A percentile compares a stretch with the other conserved stretches of the same genome.
Evolutionary conservation across 2,329 filamentous ascomycete genomes (phyloP).

Genomic region (Hymenoscyphus salicellus): DNA sequence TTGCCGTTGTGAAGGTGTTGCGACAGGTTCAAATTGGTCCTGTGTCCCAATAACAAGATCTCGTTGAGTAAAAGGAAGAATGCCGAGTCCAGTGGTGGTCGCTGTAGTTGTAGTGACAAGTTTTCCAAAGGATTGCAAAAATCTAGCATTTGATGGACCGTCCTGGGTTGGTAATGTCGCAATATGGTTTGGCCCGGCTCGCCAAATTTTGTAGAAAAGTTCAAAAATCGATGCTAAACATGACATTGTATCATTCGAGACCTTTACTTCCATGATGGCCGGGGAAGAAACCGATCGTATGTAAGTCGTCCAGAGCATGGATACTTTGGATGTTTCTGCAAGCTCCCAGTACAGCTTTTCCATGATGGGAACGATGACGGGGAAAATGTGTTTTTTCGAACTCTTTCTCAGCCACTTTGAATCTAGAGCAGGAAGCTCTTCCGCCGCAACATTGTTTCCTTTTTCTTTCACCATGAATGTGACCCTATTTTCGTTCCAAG

Average conservation of each 20-base stretch:
- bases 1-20: slow-evolving; percentile 61
- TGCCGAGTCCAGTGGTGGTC: slow-evolving; percentile 52
- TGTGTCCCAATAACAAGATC: slow-evolving; percentile 49
- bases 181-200: slow-evolving; percentile 42
- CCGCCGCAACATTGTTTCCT: slow-evolving; percentile 41
- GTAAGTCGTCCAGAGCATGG: slow-evolving; percentile 59
- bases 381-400: slow-evolving; percentile 58
- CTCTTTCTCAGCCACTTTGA: slow-evolving; percentile 83
- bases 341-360: slow-evolving; percentile 61
- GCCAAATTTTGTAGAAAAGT: slow-evolving; percentile 69
- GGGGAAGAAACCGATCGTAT: slow-evolving; percentile 63
- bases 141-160: slow-evolving; percentile 39
- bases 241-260: slow-evolving; percentile 76
- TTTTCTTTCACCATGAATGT: slow-evolving; percentile 49
- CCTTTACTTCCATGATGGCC: slow-evolving; percentile 82
- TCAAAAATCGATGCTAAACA: slow-evolving; percentile 72
- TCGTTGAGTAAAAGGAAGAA: slow-evolving; percentile 62
- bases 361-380: slow-evolving; percentile 57
- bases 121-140: slow-evolving; percentile 53
- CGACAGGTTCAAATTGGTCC: slow-evolving; percentile 59
- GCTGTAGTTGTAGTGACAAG: slow-evolving; percentile 50
- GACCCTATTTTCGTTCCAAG: slow-evolving; percentile 75
- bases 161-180: slow-evolving; percentile 29
- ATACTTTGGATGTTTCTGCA: slow-evolving; percentile 55
- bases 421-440: slow-evolving; percentile 82